phyloP scores from a whole-genome alignment of 1,284 basidiomycete species.

The Uromyces viciae-fabae region DNA sequence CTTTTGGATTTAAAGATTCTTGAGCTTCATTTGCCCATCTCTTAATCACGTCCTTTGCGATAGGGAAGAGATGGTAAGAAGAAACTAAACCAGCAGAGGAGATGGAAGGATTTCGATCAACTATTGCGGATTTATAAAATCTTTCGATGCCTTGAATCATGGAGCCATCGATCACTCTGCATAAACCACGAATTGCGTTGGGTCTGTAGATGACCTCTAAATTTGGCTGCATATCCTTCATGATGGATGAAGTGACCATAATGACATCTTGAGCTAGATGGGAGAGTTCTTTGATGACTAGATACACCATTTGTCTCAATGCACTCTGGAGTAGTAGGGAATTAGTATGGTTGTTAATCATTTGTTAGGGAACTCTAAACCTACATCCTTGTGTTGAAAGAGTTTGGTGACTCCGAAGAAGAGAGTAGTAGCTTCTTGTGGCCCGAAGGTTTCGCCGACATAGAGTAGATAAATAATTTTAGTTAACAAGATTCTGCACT shows the following conservation, averaged over 20 bases:
- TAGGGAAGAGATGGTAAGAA: conserved; percentile 90
- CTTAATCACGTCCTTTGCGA: conserved; percentile 89
- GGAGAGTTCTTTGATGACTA: conserved; percentile 96
- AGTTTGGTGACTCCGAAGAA: conserved; percentile 99
- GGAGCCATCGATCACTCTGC: conserved; percentile 93
- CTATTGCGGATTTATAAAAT: conserved; percentile 99
- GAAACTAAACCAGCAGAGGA: conserved; percentile 94
- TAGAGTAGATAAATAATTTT: conserved; percentile 95
- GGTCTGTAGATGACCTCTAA: conserved; percentile 97
- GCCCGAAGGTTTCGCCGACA: conserved; percentile 88
- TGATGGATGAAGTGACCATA: conserved; percentile 99
- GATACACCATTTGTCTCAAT: conserved; percentile 94
- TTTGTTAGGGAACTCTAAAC: conserved; percentile 57
- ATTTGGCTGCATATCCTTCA: conserved; percentile 99
- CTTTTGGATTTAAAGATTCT: conserved; percentile 87
- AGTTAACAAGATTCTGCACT: conserved; percentile 92
- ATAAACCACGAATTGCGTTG: conserved; percentile 93
- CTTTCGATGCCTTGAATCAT: conserved; percentile 98
- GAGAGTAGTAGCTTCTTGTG: conserved; percentile 92
- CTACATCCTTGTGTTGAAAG: conserved; percentile 98
- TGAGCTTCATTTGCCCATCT: conserved; percentile 98
- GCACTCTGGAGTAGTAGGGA: conserved; percentile 65
- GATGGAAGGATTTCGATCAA: conserved; percentile 92
- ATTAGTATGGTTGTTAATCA: conserved; percentile 29
- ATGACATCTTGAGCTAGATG: conserved; percentile 97